Base-by-base conservation (phyloP, 2,329 filamentous ascomycete genomes). In the Samsoniella hepiali region DNA sequence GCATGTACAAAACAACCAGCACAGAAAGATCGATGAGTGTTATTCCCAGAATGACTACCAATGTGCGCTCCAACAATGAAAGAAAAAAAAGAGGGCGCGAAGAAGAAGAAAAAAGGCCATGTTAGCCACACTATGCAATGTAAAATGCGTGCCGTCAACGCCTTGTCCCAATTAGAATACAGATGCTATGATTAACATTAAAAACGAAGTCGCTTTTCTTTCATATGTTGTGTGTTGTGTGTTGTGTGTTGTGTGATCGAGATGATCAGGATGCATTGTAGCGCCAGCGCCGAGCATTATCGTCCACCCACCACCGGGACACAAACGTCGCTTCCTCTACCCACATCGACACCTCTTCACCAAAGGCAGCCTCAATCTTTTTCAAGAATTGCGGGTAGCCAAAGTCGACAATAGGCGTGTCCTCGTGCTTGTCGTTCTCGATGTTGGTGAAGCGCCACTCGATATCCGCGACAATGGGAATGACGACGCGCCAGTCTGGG, bases 391-490 rank as follows among this genome's bases (percentile, higher is more conserved):
- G 31, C 3, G 50, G 40, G 34, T 72, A 67, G 0, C 69, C 69
- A 68, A 74, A 75, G 0, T 69, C 68, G 3, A 71, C 36, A 2
- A 74, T 56, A 0, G 70, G 63, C 1, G 69, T 62, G 36, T 68
- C 51, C 65, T 76, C 74, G 40, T 72, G 65, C 5, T 71, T 72
- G 36, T 76, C 74, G 13, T 62, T 61, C 36, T 67, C 53, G 1
- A 71, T 45, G 38, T 76, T 67, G 29, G 70, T 74, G 45, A 77
- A 71, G 1, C 69, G 68, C 69, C 73, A 76, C 59, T 73, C 73
- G 31, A 70, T 68, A 40, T 71, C 69, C 49, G 73, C 68, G 27
- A 71, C 69, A 32, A 75, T 68, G 0, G 74, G 74, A 13, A 76
- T 70, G 2, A 74, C 69, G 15, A 76, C 62, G 36, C 70, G 72